These are phyloP conservation scores for Triticum aestivum DNA, from an alignment of 176 grass and related monocot genomes.

Conservation along the genomic window DNA sequence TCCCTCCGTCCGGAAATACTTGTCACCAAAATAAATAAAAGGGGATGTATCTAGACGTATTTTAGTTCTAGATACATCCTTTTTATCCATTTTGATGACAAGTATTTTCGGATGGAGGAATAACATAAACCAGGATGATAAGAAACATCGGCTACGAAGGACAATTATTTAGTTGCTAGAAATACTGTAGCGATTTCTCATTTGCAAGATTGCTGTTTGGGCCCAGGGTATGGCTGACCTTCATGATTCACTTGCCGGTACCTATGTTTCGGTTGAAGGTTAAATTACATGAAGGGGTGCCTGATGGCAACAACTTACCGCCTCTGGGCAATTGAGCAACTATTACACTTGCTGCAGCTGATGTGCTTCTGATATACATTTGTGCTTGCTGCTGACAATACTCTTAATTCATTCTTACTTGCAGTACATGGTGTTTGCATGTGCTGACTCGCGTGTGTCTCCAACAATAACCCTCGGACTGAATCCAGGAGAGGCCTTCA, in stretches of 20 bases:
- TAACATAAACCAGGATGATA: not conserved
- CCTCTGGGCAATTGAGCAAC: not conserved
- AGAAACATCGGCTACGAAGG: not conserved
- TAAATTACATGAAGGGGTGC: not conserved
- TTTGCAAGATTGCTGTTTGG: not conserved
- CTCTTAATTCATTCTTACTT: slow-evolving; percentile 20
- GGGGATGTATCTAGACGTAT: no score
- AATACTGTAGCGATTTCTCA: not conserved
- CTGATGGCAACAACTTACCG: not conserved
- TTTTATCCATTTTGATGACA: no score
- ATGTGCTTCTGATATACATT: not conserved
- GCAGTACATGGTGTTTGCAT: slow-evolving; percentile 92
- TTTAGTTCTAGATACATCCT: no score
- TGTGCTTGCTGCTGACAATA: not conserved
- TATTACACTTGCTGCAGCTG: not conserved
- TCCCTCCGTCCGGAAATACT: no score
- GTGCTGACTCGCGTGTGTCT: slow-evolving; percentile 74
- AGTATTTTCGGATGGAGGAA: no score
- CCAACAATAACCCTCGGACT: slow-evolving; percentile 66
- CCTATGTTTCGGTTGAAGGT: not conserved
- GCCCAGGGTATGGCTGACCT: not conserved
- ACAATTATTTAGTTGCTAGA: not conserved
- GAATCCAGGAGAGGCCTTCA: slow-evolving; percentile 82
- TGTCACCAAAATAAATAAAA: no score
- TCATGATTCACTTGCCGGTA: not conserved